A percentile compares a stretch with the other conserved stretches of the same genome.
Evolutionary conservation across 2,329 filamentous ascomycete species (phyloP).

Genomic region (Dothideomycetes sp.): DNA sequence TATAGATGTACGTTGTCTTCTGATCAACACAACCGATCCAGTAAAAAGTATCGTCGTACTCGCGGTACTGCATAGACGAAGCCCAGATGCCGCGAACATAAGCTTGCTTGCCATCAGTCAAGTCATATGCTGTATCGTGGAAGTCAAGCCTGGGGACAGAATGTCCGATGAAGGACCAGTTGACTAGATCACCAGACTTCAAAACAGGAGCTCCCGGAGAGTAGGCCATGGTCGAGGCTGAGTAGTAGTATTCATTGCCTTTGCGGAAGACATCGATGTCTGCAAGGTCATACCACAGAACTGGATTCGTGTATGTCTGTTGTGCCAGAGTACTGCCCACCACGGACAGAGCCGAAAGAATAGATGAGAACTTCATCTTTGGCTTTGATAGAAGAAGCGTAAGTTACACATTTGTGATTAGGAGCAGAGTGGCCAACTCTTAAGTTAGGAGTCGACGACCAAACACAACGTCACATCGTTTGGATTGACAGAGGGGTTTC

Average conservation of each 20-base stretch:
- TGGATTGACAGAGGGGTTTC: too few relatives aligned
- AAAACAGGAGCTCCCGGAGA: conserved; percentile 49
- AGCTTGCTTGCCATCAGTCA: conserved; percentile 32
- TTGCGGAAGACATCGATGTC: conserved; percentile 48
- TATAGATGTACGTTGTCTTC: conserved; percentile 46
- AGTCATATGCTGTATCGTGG: conserved; percentile 36
- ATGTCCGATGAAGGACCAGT: conserved; percentile 37
- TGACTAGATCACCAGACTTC: conserved; percentile 46
- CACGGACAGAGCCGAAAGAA: conserved; percentile 1
- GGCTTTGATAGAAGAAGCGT: too few relatives aligned
- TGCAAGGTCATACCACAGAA: conserved; percentile 48
- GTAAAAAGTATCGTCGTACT: conserved; percentile 43
- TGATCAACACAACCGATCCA: conserved; percentile 50
- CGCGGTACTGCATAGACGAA: conserved; percentile 43
- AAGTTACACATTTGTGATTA: too few relatives aligned
- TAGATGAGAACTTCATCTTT: conserved; percentile 4
- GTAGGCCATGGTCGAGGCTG: conserved; percentile 49
- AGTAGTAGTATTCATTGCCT: conserved; percentile 44
- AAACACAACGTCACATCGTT: too few relatives aligned
- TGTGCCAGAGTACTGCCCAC: not conserved
- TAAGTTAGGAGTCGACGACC: too few relatives aligned
- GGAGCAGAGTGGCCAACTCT: too few relatives aligned
- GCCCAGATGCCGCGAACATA: conserved; percentile 51
- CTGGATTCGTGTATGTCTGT: conserved; percentile 38
- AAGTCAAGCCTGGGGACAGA: conserved; percentile 32